Conservation (phyloP, 306 rosid genomes). For the Gillenia trifoliata region DNA sequence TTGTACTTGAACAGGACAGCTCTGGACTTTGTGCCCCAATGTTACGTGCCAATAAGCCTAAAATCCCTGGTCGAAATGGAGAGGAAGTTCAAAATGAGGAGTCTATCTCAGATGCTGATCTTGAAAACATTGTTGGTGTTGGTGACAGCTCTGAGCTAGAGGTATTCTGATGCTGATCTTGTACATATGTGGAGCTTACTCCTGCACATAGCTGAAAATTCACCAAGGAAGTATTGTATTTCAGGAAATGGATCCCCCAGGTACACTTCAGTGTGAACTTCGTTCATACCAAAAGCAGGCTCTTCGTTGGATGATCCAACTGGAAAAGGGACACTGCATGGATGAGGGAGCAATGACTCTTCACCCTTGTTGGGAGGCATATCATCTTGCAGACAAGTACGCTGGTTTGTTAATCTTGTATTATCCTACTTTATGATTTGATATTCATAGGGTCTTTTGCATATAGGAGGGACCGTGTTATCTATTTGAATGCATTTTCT, state of each 20-base stretch:
- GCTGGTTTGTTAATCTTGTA: conserved; percentile 14
- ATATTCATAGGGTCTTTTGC: conserved; percentile 16
- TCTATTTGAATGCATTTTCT: conserved; percentile 88
- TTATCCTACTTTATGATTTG: conserved; percentile 3
- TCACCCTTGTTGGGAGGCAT: conserved; percentile 98
- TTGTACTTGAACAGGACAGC: conserved; percentile 33
- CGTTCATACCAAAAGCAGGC: conserved; percentile 94
- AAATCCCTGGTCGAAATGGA: conserved; percentile 50
- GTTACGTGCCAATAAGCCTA: conserved; percentile 28
- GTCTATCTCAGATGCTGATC: conserved; percentile 61
- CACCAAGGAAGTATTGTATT: conserved; percentile 18
- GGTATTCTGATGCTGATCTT: conserved; percentile 43
- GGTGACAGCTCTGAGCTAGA: conserved; percentile 75
- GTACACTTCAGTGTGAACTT: conserved; percentile 67
- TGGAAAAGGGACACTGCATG: conserved; percentile 68
- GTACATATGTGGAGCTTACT: conserved; percentile 14
- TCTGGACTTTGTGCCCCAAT: conserved; percentile 46
- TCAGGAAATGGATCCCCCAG: conserved; percentile 91
- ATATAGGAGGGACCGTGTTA: conserved; percentile 60
- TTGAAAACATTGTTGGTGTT: conserved; percentile 83
- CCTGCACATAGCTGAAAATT: conserved; percentile 17
- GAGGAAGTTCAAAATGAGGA: conserved; percentile 53
- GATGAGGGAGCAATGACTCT: conserved; percentile 71
- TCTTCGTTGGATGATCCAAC: conserved; percentile 78
- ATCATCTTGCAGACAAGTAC: conserved; percentile 76